Percentiles rank a stretch among this genome's conserved stretches.
Conservation (phyloP, 148 eudicot species). For the Fagopyrum tataricum region DNA sequence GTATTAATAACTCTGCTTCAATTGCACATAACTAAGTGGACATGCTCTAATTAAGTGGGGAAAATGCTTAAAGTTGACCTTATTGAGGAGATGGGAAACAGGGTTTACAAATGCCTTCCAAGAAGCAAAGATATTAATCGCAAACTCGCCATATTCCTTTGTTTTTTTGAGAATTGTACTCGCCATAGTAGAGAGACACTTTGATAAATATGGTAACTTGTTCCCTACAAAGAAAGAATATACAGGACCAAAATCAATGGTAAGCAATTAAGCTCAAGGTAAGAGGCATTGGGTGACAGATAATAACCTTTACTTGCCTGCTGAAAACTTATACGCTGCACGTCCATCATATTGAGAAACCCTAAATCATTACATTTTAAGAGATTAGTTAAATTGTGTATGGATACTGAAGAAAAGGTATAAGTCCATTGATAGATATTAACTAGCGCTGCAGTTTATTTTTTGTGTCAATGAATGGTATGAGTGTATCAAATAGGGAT, state of each 20-base stretch:
- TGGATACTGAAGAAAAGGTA: not conserved
- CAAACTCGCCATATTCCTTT: not conserved
- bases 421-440: not conserved
- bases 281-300: not conserved
- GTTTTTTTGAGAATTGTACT: no score
- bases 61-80: not conserved
- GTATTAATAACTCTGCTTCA: not conserved
- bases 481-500: not conserved
- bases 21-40: not conserved
- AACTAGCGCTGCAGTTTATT: not conserved
- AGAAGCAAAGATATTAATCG: not conserved
- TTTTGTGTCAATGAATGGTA: not conserved
- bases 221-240: not conserved
- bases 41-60: not conserved
- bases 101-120: not conserved
- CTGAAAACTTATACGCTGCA: not conserved
- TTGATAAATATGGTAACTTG: not conserved
- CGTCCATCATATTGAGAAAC: slow-evolving; percentile 7
- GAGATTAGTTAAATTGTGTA: not conserved
- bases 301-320: not conserved
- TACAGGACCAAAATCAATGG: not conserved
- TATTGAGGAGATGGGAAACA: not conserved
- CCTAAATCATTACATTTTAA: not conserved
- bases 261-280: not conserved
- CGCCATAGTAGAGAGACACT: not conserved